A percentile compares a stretch with the other conserved stretches of the same genome.
These are phyloP conservation scores for Fusarium mundagurra DNA, from an alignment of 2,329 filamentous ascomycete genomes.

Conservation along the genomic window DNA sequence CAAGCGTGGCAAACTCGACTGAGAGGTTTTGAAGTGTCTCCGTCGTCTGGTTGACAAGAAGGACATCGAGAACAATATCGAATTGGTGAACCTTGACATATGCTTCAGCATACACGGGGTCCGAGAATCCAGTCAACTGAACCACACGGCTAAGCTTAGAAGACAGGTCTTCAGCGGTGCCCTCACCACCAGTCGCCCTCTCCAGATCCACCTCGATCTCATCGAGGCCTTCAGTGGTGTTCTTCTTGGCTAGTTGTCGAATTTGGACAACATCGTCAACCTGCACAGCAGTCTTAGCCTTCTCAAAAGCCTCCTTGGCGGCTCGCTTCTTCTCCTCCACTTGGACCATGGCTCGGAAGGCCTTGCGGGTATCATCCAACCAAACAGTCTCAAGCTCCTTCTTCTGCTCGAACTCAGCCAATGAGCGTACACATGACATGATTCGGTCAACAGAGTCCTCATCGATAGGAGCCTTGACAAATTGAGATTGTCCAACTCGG, in stretches of 20 bases:
- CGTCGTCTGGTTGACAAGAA: slow-evolving; percentile 96
- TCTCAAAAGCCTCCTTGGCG: slow-evolving; percentile 92
- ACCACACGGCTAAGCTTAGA: slow-evolving; percentile 97
- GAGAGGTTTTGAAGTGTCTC: slow-evolving; percentile 97
- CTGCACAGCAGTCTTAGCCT: slow-evolving; percentile 92
- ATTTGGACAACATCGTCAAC: slow-evolving; percentile 96
- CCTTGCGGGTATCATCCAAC: slow-evolving; percentile 92
- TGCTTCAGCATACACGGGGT: slow-evolving; percentile 97
- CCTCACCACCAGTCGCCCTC: slow-evolving; percentile 92
- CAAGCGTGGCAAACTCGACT: slow-evolving; percentile 97
- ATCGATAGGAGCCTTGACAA: slow-evolving; percentile 96
- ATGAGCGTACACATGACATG: slow-evolving; percentile 94
- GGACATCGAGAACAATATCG: slow-evolving; percentile 95
- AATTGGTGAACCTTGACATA: slow-evolving; percentile 99
- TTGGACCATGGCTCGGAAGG: slow-evolving; percentile 96
- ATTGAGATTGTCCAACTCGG: slow-evolving; percentile 97
- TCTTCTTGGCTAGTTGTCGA: slow-evolving; percentile 92
- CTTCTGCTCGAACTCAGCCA: slow-evolving; percentile 88
- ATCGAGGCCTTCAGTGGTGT: slow-evolving; percentile 80
- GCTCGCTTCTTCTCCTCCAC: slow-evolving; percentile 97
- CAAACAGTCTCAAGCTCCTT: slow-evolving; percentile 94
- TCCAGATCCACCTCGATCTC: slow-evolving; percentile 91
- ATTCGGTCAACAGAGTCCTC: slow-evolving; percentile 98
- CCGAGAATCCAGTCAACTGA: slow-evolving; percentile 97
- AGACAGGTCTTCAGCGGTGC: slow-evolving; percentile 82